Percentiles rank a stretch among this genome's conserved stretches.
These are phyloP conservation scores for Serendipita sp. DNA, from an alignment of 768 basidiomycete species.

Conservation along the genomic window DNA sequence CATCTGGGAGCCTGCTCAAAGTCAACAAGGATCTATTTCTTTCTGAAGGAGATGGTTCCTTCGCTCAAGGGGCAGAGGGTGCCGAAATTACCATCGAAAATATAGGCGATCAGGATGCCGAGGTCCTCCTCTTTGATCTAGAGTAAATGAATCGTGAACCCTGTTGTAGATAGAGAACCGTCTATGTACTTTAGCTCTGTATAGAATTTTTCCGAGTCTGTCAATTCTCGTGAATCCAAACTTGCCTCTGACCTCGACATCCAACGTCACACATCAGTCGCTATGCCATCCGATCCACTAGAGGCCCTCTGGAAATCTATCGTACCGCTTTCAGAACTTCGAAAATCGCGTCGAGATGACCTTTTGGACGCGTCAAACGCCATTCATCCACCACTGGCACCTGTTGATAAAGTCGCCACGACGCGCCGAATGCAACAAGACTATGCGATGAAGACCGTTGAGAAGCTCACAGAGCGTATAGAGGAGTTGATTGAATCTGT, in stretches of 20 bases:
- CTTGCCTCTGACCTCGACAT: no score
- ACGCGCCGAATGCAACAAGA: constrained; percentile 4
- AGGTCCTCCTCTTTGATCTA: constrained; percentile 70
- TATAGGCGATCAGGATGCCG: constrained; percentile 45
- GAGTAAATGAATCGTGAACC: constrained; percentile 18
- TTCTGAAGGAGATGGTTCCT: constrained; percentile 72
- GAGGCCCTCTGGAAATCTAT: background rate
- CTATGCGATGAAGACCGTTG: background rate
- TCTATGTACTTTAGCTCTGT: background rate
- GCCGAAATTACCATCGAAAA: constrained; percentile 34
- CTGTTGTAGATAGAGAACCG: background rate
- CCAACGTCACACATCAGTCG: background rate
- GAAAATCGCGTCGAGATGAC: background rate
- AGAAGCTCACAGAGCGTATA: constrained; percentile 4
- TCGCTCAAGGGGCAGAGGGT: constrained; percentile 24
- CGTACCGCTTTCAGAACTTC: background rate
- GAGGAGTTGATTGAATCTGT: background rate
- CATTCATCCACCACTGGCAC: background rate
- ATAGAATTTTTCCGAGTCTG: background rate
- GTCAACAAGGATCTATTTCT: constrained; percentile 36
- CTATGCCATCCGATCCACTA: background rate
- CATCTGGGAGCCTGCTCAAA: constrained; percentile 42
- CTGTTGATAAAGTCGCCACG: background rate
- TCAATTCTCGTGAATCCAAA: background rate
- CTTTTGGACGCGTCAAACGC: background rate